Percentiles rank a stretch among this genome's conserved stretches.
Evolutionary conservation across 2,329 filamentous ascomycete genomes (phyloP).

Genomic region (Ascochyta pisi): DNA sequence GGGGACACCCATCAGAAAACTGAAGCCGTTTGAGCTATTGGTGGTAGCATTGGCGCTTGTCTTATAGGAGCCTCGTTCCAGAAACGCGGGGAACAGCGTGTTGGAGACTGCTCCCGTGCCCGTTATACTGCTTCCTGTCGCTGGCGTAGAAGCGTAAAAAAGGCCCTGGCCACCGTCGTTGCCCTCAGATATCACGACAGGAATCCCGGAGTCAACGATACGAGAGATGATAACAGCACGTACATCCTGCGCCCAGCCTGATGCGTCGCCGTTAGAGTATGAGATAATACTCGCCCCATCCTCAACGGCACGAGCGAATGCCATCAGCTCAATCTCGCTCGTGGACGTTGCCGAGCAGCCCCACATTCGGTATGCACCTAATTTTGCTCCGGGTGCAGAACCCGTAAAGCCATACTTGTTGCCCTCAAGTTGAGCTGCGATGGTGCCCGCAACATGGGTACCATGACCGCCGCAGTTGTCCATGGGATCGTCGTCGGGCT

Average conservation of each 20-base stretch:
- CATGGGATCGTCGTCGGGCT: too few relatives aligned
- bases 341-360: conserved; percentile 16
- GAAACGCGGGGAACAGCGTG: conserved; percentile 40
- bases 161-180: conserved; percentile 59
- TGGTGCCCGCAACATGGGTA: conserved; percentile 62
- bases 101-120: conserved; percentile 56
- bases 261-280: conserved; percentile 21
- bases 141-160: conserved; percentile 55
- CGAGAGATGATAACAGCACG: conserved; percentile 52
- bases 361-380: conserved; percentile 30
- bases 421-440: conserved; percentile 63
- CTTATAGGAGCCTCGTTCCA: conserved; percentile 30
- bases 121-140: conserved; percentile 53
- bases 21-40: conserved; percentile 34
- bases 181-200: conserved; percentile 60
- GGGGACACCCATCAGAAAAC: conserved; percentile 46
- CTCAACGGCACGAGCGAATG: conserved; percentile 59
- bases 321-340: conserved; percentile 21
- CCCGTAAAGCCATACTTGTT: conserved; percentile 24
- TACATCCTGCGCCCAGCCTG: conserved; percentile 47
- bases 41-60: conserved; percentile 41
- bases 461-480: conserved; percentile 61
- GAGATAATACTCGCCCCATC: conserved; percentile 52
- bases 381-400: conserved; percentile 28
- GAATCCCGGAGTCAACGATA: conserved; percentile 56